Evolutionary conservation across 2,329 filamentous ascomycete species (phyloP).

Genomic region (Phialemonium atrogriseum): DNA sequence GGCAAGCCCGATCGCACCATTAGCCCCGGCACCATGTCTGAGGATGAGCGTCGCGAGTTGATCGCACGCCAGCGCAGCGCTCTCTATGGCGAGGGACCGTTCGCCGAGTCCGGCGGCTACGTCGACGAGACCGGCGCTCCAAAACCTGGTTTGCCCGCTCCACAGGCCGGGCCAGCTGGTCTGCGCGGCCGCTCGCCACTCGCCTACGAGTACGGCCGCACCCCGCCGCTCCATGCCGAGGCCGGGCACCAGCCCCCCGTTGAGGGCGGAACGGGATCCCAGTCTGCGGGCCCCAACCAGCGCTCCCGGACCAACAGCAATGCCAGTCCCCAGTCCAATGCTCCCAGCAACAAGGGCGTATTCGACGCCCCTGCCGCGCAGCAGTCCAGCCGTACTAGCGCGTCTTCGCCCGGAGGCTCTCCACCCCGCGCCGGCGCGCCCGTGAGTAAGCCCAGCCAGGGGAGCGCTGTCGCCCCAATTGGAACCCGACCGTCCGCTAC

Average conservation of each 20-base stretch:
- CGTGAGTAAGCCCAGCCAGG: constrained; percentile 45
- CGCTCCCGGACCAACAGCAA: constrained; percentile 74
- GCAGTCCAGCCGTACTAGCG: constrained; percentile 70
- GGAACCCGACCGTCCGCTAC: constrained; percentile 72
- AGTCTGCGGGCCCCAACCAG: constrained; percentile 42
- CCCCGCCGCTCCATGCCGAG: constrained; percentile 41
- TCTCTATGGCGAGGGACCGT: constrained; percentile 71
- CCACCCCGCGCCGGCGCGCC: constrained; percentile 61
- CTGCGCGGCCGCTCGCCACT: constrained; percentile 73
- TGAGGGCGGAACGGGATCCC: constrained; percentile 31
- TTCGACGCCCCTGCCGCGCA: constrained; percentile 53
- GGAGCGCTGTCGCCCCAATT: constrained; percentile 76
- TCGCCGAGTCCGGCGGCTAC: constrained; percentile 59
- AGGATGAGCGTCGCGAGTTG: constrained; percentile 91
- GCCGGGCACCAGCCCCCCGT: constrained; percentile 32
- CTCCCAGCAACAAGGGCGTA: constrained; percentile 47
- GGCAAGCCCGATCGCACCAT: constrained; percentile 80
- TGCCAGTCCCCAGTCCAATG: constrained; percentile 69
- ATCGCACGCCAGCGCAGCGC: constrained; percentile 94
- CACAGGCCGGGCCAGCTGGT: constrained; percentile 53
- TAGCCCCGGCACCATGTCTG: constrained; percentile 78
- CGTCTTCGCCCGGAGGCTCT: constrained; percentile 77
- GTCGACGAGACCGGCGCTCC: constrained; percentile 59
- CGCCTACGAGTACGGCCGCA: constrained; percentile 56
- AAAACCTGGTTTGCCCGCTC: constrained; percentile 58